Conservation (phyloP, 805 yeast genomes). For the Suhomyces sp. region DNA sequence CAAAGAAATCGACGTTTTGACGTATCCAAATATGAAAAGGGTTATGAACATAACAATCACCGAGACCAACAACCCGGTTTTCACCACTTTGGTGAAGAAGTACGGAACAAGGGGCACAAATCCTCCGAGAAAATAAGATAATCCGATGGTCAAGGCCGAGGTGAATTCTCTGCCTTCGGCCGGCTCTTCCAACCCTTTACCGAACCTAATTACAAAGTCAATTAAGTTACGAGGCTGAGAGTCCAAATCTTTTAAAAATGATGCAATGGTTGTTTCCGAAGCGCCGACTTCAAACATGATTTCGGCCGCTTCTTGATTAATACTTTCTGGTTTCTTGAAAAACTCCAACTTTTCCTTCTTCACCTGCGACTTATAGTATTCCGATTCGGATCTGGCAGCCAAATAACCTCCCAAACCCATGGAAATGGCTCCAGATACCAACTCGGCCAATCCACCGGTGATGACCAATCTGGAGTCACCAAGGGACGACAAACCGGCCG, state of each 20-base stretch:
- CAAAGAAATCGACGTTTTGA: conserved; percentile 81
- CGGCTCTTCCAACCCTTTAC: conserved; percentile 93
- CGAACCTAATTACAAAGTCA: conserved; percentile 82
- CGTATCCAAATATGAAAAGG: conserved; percentile 79
- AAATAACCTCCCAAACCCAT: conserved; percentile 97
- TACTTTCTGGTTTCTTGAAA: conserved; percentile 59
- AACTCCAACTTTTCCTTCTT: conserved; percentile 65
- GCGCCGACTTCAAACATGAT: conserved; percentile 72
- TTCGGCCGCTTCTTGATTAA: conserved; percentile 79
- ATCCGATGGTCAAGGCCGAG: conserved; percentile 87
- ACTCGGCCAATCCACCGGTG: conserved; percentile 97
- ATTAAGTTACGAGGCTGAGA: conserved; percentile 73
- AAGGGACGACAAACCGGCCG: conserved; percentile 89
- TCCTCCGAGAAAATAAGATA: conserved; percentile 87
- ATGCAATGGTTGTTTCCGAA: conserved; percentile 66
- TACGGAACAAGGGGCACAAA: conserved; percentile 88
- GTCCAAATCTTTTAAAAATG: conserved; percentile 76
- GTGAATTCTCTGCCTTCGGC: conserved; percentile 87
- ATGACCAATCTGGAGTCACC: conserved; percentile 89
- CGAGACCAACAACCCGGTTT: conserved; percentile 70
- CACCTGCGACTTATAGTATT: conserved; percentile 70
- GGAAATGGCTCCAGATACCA: conserved; percentile 93
- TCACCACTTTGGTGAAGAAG: conserved; percentile 75
- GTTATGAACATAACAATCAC: conserved; percentile 82
- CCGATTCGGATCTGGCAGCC: conserved; percentile 88